These are phyloP conservation scores for Opeltia flavorubescens DNA, from an alignment of 495 filamentous ascomycete species.

Conservation along the genomic window DNA sequence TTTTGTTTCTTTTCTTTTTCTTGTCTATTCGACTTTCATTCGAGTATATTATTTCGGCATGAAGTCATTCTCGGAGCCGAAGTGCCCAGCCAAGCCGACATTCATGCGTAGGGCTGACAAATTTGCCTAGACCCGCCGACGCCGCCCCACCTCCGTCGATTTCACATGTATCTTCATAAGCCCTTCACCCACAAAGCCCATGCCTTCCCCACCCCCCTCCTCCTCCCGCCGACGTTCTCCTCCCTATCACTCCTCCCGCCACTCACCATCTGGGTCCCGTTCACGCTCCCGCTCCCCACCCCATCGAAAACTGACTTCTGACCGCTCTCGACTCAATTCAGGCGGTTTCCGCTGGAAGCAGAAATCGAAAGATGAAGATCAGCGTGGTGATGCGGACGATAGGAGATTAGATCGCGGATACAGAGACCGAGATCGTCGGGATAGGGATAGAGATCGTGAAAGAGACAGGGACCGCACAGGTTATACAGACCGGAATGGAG, in stretches of 20 bases:
- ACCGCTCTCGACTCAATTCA: conserved; percentile 9
- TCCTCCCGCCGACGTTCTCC: not conserved
- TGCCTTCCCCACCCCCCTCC: not conserved
- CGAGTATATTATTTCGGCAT: too few species aligned
- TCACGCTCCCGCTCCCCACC: conserved; percentile 7
- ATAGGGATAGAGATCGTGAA: not conserved
- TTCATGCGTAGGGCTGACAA: too few species aligned
- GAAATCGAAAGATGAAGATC: conserved; percentile 37
- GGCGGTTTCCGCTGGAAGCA: conserved; percentile 56
- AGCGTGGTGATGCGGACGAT: conserved; percentile 17
- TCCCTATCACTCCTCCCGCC: conserved; percentile 8
- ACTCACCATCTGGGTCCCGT: too few species aligned
- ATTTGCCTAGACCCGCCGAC: too few species aligned
- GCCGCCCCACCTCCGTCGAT: too few species aligned
- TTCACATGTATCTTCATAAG: too few species aligned
- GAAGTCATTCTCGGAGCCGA: too few species aligned
- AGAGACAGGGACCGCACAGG: conserved; percentile 12
- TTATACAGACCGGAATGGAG: not conserved
- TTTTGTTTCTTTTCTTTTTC: too few species aligned
- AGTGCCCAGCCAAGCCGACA: too few species aligned
- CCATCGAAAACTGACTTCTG: conserved; percentile 9
- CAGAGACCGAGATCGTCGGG: conserved; percentile 25
- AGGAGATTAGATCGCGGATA: conserved; percentile 43
- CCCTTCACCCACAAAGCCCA: not conserved
- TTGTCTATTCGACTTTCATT: too few species aligned